phyloP scores from a whole-genome alignment of 805 yeast genomes.

The Myxozyma neotropica region DNA sequence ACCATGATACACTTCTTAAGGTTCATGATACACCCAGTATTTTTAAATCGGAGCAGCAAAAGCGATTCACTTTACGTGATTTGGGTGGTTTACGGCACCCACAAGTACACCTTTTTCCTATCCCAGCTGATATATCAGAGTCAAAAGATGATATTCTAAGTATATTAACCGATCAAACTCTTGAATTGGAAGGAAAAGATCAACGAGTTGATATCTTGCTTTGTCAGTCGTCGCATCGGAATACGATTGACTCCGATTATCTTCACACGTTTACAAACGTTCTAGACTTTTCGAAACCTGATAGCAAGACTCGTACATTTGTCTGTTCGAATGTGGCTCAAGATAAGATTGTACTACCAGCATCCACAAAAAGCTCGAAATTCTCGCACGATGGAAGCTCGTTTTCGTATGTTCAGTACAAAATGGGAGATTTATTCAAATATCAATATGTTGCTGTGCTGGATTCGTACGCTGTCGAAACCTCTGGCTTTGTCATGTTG shows the following conservation, averaged over 20 bases:
- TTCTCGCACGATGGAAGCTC: slow-evolving; percentile 55
- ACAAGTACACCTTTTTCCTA: slow-evolving; percentile 31
- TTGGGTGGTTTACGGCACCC: slow-evolving; percentile 28
- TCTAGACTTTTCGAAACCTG: slow-evolving; percentile 29
- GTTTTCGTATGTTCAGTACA: slow-evolving; percentile 52
- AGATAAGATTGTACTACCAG: slow-evolving; percentile 54
- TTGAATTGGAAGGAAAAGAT: slow-evolving; percentile 28
- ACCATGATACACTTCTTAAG: slow-evolving; percentile 36
- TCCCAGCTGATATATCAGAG: slow-evolving; percentile 30
- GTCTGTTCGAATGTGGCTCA: slow-evolving; percentile 51
- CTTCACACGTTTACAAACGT: slow-evolving; percentile 21
- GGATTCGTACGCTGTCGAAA: slow-evolving; percentile 39
- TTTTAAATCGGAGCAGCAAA: slow-evolving; percentile 16
- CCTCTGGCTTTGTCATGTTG: slow-evolving; percentile 37
- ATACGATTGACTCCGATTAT: not conserved
- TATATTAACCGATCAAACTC: slow-evolving; percentile 37
- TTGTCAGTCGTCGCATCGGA: slow-evolving; percentile 34
- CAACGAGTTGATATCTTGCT: slow-evolving; percentile 37
- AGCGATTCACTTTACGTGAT: slow-evolving; percentile 22
- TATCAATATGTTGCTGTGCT: slow-evolving; percentile 58
- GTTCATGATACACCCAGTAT: slow-evolving; percentile 19
- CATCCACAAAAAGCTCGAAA: slow-evolving; percentile 44
- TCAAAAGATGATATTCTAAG: slow-evolving; percentile 30
- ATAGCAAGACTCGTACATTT: slow-evolving; percentile 1
- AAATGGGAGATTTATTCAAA: slow-evolving; percentile 45